Evolutionary conservation across 345 rosid species (phyloP).

Genomic region (Microcos paniculata): DNA sequence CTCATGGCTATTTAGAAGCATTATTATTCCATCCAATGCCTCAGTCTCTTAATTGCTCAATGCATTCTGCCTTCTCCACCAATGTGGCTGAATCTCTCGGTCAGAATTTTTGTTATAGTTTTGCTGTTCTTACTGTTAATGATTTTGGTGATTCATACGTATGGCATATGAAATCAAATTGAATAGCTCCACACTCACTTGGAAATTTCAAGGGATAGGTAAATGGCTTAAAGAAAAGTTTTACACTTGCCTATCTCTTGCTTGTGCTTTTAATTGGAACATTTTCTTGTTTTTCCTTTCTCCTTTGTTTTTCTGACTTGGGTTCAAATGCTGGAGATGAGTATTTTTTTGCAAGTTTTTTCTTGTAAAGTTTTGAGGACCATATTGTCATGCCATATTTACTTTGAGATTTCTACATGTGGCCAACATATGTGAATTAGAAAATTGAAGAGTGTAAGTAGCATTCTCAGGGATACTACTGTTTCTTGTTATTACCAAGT

Average conservation of each 20-base stretch:
- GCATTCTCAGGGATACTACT: not conserved
- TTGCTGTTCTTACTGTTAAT: not conserved
- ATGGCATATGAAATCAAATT: constrained; percentile 11
- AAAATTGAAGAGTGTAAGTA: not conserved
- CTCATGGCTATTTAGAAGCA: constrained; percentile 7
- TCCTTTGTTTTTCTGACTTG: not conserved
- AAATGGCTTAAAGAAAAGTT: not conserved
- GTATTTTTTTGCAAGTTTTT: not conserved
- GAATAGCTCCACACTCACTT: not conserved
- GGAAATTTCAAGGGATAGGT: not conserved
- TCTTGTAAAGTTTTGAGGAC: not conserved
- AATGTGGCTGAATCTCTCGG: constrained; percentile 5
- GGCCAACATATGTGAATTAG: not conserved
- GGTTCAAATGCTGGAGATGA: not conserved
- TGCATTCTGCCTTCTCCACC: not conserved
- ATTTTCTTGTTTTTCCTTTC: not conserved
- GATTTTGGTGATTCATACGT: not conserved
- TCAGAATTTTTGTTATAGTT: not conserved
- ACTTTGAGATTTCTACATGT: not conserved
- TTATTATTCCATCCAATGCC: constrained; percentile 3
- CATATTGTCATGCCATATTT: not conserved
- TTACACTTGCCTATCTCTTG: not conserved
- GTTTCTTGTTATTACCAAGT: not conserved
- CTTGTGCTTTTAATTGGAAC: not conserved
- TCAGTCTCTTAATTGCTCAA: constrained; percentile 7